Conservation (phyloP, 768 basidiomycete genomes). For the Daedaleopsis nitida region DNA sequence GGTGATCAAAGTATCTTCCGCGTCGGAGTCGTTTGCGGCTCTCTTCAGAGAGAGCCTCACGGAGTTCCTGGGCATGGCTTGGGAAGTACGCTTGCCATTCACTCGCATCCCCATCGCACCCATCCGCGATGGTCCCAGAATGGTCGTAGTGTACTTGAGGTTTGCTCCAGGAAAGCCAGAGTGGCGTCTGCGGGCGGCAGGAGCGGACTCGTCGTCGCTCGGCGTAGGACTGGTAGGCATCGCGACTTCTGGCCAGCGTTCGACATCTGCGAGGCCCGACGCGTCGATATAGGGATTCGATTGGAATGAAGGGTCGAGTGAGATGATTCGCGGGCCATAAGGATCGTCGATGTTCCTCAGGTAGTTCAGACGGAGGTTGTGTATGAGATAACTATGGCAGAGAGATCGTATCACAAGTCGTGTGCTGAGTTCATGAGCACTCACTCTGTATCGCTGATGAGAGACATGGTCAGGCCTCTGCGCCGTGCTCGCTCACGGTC, state of each 20-base stretch:
- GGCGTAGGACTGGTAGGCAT: slow-evolving; percentile 70
- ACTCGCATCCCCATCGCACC: slow-evolving; percentile 81
- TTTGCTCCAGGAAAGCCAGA: slow-evolving; percentile 50
- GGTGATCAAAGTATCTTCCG: slow-evolving; percentile 9
- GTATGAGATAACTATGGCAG: slow-evolving; percentile 67
- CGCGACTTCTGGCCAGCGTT: slow-evolving; percentile 84
- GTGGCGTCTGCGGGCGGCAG: slow-evolving; percentile 31
- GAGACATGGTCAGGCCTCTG: slow-evolving; percentile 45
- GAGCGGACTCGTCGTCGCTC: slow-evolving; percentile 67
- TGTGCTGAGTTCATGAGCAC: slow-evolving; percentile 20
- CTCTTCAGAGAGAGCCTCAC: slow-evolving; percentile 20
- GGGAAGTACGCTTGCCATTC: slow-evolving; percentile 52
- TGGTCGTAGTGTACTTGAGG: slow-evolving; percentile 86
- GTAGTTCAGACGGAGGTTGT: slow-evolving; percentile 82
- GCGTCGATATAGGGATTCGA: slow-evolving; percentile 84
- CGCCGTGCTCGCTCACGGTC: background rate
- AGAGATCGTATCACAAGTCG: background rate
- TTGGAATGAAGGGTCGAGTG: slow-evolving; percentile 74
- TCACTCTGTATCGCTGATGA: slow-evolving; percentile 66
- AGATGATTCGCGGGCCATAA: slow-evolving; percentile 79
- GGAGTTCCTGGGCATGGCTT: slow-evolving; percentile 18
- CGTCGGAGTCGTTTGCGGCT: background rate
- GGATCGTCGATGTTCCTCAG: slow-evolving; percentile 89
- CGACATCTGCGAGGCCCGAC: slow-evolving; percentile 74
- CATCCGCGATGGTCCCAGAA: slow-evolving; percentile 69